These are phyloP conservation scores for Arthrobotrys musiformis DNA, from an alignment of 2,329 filamentous ascomycete genomes.

Conservation along the genomic window DNA sequence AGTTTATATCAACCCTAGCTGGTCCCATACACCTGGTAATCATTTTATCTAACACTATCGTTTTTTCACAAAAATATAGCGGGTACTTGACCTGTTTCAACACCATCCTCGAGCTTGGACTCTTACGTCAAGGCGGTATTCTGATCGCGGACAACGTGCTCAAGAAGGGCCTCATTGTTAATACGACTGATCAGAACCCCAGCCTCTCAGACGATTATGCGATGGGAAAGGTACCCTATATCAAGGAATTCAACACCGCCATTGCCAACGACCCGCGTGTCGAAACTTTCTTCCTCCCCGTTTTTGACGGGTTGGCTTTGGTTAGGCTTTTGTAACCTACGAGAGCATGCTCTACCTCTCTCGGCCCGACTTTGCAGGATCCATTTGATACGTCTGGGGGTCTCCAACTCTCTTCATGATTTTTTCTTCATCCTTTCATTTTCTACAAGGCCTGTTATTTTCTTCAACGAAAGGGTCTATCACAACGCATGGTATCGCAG, in stretches of 20 bases:
- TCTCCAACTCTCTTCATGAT: neutral
- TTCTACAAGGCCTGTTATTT: too few species aligned
- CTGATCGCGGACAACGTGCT: slow-evolving; percentile 70
- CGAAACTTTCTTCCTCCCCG: slow-evolving; percentile 62
- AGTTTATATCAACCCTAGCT: slow-evolving; percentile 26
- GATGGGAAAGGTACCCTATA: slow-evolving; percentile 54
- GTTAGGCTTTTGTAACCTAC: slow-evolving; percentile 55
- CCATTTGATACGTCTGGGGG: neutral
- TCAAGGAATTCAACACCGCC: slow-evolving; percentile 63
- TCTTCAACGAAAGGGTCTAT: neutral
- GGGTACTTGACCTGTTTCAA: slow-evolving; percentile 57
- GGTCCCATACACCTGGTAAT: slow-evolving; percentile 43
- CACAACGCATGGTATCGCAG: neutral
- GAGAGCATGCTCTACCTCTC: neutral
- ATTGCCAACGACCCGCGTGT: slow-evolving; percentile 62
- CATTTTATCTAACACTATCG: slow-evolving; percentile 53
- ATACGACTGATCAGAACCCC: slow-evolving; percentile 61
- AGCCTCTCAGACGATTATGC: slow-evolving; percentile 19
- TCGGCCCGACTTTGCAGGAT: neutral
- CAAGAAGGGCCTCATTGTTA: slow-evolving; percentile 66
- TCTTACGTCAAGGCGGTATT: slow-evolving; percentile 67
- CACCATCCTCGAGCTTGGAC: slow-evolving; percentile 56
- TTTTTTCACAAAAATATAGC: neutral
- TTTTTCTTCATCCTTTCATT: neutral
- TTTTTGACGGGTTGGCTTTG: slow-evolving; percentile 64